Evolutionary conservation across 305 asterid genomes (phyloP), one percentile per base, ranked within the genome.

Genomic region (Solanum aculeatissimum): DNA sequence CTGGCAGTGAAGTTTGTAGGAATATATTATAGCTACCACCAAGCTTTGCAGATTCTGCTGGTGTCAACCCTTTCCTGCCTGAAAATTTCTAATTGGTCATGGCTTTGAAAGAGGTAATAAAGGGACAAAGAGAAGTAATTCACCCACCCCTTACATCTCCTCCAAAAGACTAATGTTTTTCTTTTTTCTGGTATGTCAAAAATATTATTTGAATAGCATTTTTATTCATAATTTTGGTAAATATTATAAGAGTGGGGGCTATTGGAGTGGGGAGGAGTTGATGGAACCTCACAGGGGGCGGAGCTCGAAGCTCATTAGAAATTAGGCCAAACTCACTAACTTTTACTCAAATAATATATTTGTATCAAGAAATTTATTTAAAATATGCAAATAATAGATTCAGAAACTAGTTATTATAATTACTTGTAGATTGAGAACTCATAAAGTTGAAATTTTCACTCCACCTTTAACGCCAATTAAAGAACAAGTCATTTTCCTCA

Each of bases 21-120:
- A 94, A 91, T 79, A 90, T 85, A 68, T 95, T 92, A 89, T 95
- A 95, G 89, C 96, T 87, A 78, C 98, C 98, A 23, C 96, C 97
- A 8, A 90, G 77, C 80, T 87, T 83, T 12, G 25, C 85, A 4
- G 81, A 53, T 27, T 92, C 92, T 80, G 86, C 85, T 43, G 91
- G 57, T 13, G 91, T 91, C 23, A 85, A 32, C 3, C n/a, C 32
- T 15, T 66, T 82, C 6, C 78, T 49, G 11, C 84, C n/a, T n/a
- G n/a, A n/a, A n/a, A n/a, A n/a, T 14, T 27, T 18, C 38, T 27
- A 63, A 63, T 25, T 25, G 69, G 38, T 25, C 40, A 25, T 12
- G 27, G 11, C 58, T 6, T 53, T 54, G 23, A 54, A 54, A 51
- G 57, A 19, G 16, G n/a, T 53, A 15, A 54, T 54, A 54, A 18